Conservation (phyloP, 192 early-diverging fungal genomes). For the Mortierella hygrophila region DNA sequence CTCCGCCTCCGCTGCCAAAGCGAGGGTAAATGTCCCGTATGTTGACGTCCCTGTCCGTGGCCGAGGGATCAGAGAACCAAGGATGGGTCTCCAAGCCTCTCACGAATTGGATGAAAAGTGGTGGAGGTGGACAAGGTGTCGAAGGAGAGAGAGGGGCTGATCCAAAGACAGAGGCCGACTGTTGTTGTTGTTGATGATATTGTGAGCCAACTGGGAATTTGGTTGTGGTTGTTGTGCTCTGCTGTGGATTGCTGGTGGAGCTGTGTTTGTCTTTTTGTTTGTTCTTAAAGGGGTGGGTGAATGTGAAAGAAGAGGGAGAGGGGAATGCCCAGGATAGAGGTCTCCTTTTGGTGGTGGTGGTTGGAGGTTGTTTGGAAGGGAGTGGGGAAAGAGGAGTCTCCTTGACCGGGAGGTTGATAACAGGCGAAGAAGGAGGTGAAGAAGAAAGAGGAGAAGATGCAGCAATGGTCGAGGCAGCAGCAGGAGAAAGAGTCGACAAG, state of each 20-base stretch:
- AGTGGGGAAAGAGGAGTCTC: not conserved
- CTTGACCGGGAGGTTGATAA: not conserved
- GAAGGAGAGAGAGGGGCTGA: not conserved
- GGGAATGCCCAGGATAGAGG: not conserved
- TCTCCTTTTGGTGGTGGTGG: not conserved
- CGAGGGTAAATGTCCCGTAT: conserved; percentile 4
- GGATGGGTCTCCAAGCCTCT: conserved; percentile 14
- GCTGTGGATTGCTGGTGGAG: not conserved
- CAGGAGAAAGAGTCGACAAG: not conserved
- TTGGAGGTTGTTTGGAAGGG: not conserved
- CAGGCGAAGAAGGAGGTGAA: not conserved
- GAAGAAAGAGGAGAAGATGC: not conserved
- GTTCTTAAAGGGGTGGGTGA: not conserved
- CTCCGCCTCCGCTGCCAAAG: not conserved
- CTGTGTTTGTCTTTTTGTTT: conserved; percentile 4
- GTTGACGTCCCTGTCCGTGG: not conserved
- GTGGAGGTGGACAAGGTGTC: not conserved
- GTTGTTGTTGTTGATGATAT: not conserved
- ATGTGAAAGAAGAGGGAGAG: not conserved
- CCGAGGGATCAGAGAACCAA: conserved; percentile 33
- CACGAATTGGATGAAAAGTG: conserved; percentile 1
- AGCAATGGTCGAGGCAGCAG: not conserved
- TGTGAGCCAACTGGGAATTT: not conserved
- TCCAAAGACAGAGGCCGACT: not conserved
- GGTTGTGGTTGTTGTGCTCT: not conserved